Evolutionary conservation across 2,329 filamentous ascomycete genomes (phyloP).

Genomic region (Mycosphaerella arachidis): DNA sequence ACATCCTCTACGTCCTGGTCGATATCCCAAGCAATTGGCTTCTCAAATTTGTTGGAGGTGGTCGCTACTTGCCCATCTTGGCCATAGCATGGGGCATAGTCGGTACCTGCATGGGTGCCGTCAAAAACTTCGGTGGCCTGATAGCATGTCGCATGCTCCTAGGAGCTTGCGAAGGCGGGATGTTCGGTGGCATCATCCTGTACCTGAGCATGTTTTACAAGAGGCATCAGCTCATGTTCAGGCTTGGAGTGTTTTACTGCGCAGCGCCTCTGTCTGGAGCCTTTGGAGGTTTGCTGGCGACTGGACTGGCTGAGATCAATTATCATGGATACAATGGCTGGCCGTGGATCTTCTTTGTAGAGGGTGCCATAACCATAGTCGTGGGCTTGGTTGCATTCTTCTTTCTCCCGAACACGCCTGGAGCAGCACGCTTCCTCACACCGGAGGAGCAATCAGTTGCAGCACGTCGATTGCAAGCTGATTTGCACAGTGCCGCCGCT

Average conservation of each 20-base stretch:
- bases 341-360: slow-evolving; percentile 36
- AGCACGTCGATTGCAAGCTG: slow-evolving; percentile 29
- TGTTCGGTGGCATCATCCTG: slow-evolving; percentile 39
- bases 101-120: slow-evolving; percentile 40
- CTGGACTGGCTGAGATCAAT: slow-evolving; percentile 39
- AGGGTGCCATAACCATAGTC: slow-evolving; percentile 53
- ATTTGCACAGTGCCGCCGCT: slow-evolving; percentile 29
- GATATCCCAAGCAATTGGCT: slow-evolving; percentile 41
- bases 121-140: slow-evolving; percentile 38
- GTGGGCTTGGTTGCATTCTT: slow-evolving; percentile 53
- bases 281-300: slow-evolving; percentile 42
- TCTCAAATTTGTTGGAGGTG: slow-evolving; percentile 39
- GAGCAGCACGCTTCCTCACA: slow-evolving; percentile 41
- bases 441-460: slow-evolving; percentile 30
- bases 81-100: slow-evolving; percentile 40
- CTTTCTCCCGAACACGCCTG: slow-evolving; percentile 50
- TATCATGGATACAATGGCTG: slow-evolving; percentile 37
- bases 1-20: slow-evolving; percentile 41
- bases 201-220: slow-evolving; percentile 43
- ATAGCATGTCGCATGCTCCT: slow-evolving; percentile 40
- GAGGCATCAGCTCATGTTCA: slow-evolving; percentile 38
- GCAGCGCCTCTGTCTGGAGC: slow-evolving; percentile 37
- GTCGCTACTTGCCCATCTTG: slow-evolving; percentile 39
- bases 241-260: slow-evolving; percentile 36
- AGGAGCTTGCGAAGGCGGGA: slow-evolving; percentile 40